Evolutionary conservation across 441 rosid species (phyloP).

Genomic region (Mallotus japonicus): DNA sequence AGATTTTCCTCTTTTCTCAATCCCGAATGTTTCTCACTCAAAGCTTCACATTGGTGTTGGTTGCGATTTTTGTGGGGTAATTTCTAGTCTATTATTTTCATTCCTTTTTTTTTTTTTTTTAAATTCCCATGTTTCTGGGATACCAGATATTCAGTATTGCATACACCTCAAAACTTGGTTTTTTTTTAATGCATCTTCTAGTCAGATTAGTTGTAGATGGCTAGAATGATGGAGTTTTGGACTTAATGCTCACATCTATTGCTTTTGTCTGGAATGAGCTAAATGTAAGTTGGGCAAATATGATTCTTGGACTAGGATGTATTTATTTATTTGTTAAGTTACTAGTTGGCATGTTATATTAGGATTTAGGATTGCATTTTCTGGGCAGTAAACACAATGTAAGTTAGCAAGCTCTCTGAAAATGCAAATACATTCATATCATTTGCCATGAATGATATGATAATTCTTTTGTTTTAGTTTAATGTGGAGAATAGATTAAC

Average conservation of each 20-base stretch:
- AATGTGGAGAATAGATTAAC: not conserved
- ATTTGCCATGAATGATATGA: not conserved
- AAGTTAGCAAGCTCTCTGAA: not conserved
- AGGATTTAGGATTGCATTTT: not conserved
- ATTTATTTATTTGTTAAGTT: constrained; percentile 1
- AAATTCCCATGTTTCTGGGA: not conserved
- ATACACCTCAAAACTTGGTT: not conserved
- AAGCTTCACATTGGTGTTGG: constrained; percentile 42
- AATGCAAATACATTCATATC: not conserved
- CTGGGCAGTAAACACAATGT: not conserved
- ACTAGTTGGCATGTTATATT: not conserved
- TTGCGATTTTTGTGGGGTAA: constrained; percentile 79
- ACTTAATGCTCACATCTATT: not conserved
- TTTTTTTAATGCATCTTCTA: not conserved
- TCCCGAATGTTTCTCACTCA: constrained; percentile 15
- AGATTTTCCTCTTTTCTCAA: constrained; percentile 5
- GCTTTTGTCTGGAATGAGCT: not conserved
- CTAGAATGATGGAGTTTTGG: not conserved
- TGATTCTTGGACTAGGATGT: too few species aligned
- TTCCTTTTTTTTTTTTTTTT: not conserved
- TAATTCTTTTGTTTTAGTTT: not conserved
- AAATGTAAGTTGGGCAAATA: not conserved
- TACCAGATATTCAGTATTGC: not conserved
- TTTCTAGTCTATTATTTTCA: constrained; percentile 8
- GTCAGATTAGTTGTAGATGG: not conserved